A percentile compares a stretch with the other conserved stretches of the same genome.
phyloP scores from a whole-genome alignment of 2,329 filamentous ascomycete species.

The Orbilia blumenaviensis region DNA sequence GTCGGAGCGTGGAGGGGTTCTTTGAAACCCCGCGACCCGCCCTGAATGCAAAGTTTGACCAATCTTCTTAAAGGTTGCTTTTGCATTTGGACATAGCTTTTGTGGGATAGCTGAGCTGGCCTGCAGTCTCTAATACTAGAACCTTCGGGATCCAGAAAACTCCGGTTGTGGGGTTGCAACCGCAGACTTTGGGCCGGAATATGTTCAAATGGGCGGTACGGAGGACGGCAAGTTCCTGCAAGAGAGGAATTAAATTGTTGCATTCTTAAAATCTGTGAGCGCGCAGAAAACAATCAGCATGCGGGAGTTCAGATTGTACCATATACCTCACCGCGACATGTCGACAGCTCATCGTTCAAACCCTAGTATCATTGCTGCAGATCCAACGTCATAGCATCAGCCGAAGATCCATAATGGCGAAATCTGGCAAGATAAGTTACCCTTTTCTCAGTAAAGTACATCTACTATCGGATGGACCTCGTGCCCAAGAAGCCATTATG shows the following conservation, averaged over 20 bases:
- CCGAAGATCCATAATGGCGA: neutral
- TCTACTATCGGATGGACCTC: neutral
- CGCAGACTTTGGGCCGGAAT: neutral
- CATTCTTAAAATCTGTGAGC: neutral
- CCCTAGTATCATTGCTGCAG: neutral
- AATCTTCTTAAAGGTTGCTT: neutral
- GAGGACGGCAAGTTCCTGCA: neutral
- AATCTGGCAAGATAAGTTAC: neutral
- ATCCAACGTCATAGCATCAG: neutral
- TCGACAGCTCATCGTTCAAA: conserved; percentile 22
- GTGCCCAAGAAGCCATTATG: neutral
- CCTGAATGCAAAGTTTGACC: neutral
- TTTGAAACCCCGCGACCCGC: neutral
- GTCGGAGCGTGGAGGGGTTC: neutral
- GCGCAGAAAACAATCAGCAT: neutral
- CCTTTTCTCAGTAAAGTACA: neutral
- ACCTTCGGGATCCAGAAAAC: neutral
- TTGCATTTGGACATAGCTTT: neutral
- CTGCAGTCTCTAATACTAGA: neutral
- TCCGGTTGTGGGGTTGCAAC: neutral
- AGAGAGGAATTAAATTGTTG: neutral
- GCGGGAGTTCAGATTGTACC: neutral
- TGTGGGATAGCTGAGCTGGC: conserved; percentile 5
- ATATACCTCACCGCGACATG: too few relatives aligned
- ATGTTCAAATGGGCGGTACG: neutral